Conservation (phyloP, 2,329 filamentous ascomycete species). For the Clonostachys solani region DNA sequence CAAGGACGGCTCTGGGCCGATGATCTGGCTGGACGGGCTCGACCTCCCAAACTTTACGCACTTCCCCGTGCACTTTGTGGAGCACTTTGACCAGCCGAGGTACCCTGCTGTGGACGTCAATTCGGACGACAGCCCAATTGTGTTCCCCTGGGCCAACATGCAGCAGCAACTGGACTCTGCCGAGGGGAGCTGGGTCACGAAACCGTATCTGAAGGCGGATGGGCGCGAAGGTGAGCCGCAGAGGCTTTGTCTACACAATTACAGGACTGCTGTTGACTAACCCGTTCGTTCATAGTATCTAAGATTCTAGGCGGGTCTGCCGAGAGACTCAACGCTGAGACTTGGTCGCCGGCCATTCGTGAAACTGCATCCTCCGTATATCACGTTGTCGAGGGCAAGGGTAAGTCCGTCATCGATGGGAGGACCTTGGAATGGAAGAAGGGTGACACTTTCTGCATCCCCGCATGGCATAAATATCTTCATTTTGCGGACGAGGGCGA, state of each 20-base stretch:
- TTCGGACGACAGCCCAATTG: constrained; percentile 26
- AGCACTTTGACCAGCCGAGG: constrained; percentile 35
- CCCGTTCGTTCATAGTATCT: constrained; percentile 7
- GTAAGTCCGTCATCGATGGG: no score
- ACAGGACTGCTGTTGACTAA: constrained; percentile 20
- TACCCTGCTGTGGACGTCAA: constrained; percentile 25
- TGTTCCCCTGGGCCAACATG: constrained; percentile 38
- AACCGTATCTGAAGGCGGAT: no score
- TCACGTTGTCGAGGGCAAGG: constrained; percentile 43
- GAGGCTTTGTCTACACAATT: constrained; percentile 27
- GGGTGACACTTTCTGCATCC: no score
- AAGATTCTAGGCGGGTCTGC: constrained; percentile 41
- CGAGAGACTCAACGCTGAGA: constrained; percentile 31
- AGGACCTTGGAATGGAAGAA: no score
- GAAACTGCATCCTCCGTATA: constrained; percentile 50
- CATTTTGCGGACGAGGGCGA: no score
- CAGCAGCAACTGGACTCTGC: no score
- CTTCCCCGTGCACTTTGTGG: constrained; percentile 47
- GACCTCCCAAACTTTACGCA: constrained; percentile 44
- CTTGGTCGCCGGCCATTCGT: constrained; percentile 25
- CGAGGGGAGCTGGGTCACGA: no score
- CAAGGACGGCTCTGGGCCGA: constrained; percentile 46
- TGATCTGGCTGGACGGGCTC: constrained; percentile 54
- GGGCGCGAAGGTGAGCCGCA: no score
- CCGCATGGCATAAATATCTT: no score